These are phyloP conservation scores for Teunomyces cretensis DNA, from an alignment of 805 yeast species.

Conservation along the genomic window DNA sequence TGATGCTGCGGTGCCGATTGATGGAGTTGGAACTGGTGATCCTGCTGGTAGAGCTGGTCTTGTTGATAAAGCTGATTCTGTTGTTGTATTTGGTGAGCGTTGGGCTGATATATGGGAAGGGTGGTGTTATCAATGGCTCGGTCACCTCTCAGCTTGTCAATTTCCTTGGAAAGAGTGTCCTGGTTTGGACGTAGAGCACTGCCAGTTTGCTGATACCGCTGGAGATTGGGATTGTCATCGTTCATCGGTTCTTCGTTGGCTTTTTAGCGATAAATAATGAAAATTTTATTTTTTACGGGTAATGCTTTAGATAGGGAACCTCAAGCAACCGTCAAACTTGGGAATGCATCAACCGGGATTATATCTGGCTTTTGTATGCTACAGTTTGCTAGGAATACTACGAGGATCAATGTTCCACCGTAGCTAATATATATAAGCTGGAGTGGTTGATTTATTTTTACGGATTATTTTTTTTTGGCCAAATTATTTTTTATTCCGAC, in stretches of 20 bases:
- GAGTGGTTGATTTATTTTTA: conserved; percentile 3
- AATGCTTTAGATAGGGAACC: background rate
- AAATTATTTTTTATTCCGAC: background rate
- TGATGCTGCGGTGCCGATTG: background rate
- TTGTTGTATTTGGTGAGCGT: background rate
- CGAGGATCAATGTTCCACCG: conserved; percentile 4
- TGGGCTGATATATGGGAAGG: background rate
- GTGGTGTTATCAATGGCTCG: background rate
- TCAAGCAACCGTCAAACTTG: conserved; percentile 1
- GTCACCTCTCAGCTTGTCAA: background rate
- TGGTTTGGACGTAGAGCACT: background rate
- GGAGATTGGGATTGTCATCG: conserved; percentile 3
- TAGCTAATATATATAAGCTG: conserved; percentile 2
- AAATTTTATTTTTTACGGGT: background rate
- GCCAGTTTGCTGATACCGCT: background rate
- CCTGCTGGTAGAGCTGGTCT: background rate
- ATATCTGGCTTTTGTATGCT: background rate
- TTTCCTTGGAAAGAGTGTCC: background rate
- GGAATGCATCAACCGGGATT: background rate
- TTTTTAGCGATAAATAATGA: background rate
- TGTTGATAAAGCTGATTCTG: background rate
- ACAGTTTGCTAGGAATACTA: conserved; percentile 1
- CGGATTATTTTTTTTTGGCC: background rate
- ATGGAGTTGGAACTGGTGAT: background rate
- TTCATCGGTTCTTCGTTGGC: background rate